Evolutionary conservation across 2,329 filamentous ascomycete genomes (phyloP).

Genomic region (Cercospora sp.): DNA sequence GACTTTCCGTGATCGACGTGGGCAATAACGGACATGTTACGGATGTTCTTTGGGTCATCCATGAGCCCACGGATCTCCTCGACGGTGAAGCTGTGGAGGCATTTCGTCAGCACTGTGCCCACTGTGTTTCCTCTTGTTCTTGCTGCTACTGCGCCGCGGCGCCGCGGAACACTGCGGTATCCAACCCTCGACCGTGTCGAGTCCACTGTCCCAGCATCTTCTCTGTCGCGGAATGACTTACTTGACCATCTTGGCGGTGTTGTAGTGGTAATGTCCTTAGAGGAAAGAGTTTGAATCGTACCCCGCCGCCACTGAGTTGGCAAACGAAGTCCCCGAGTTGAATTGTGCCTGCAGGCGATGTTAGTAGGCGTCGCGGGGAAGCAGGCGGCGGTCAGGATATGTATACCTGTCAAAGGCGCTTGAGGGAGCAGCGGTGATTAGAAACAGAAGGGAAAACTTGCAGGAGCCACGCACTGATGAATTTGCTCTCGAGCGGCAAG

Average conservation of each 20-base stretch:
- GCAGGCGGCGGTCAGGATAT: constrained; percentile 10
- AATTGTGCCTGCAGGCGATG: constrained; percentile 12
- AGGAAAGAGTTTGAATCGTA: constrained; percentile 10
- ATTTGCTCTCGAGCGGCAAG: constrained; percentile 1
- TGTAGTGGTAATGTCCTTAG: constrained; percentile 19
- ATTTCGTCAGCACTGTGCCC: constrained; percentile 7
- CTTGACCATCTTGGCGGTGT: constrained; percentile 98
- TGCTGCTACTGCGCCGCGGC: background rate
- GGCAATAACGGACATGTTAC: constrained; percentile 99
- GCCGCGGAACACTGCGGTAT: background rate
- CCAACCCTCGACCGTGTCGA: background rate
- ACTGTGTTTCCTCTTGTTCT: background rate
- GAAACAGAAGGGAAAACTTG: constrained; percentile 2
- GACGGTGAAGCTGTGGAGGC: constrained; percentile 18
- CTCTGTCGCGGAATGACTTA: constrained; percentile 46
- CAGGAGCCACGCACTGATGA: constrained; percentile 2
- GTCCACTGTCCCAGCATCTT: background rate
- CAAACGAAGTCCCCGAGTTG: constrained; percentile 13
- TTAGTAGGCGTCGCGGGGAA: background rate
- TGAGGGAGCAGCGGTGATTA: constrained; percentile 13
- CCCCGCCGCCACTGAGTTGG: constrained; percentile 10
- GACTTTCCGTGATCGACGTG: constrained; percentile 99
- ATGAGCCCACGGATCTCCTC: constrained; percentile 51
- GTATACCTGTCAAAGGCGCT: constrained; percentile 31
- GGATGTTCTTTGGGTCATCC: constrained; percentile 75